phyloP scores from a whole-genome alignment of 345 rosid species.

The Hibiscus syriacus region DNA sequence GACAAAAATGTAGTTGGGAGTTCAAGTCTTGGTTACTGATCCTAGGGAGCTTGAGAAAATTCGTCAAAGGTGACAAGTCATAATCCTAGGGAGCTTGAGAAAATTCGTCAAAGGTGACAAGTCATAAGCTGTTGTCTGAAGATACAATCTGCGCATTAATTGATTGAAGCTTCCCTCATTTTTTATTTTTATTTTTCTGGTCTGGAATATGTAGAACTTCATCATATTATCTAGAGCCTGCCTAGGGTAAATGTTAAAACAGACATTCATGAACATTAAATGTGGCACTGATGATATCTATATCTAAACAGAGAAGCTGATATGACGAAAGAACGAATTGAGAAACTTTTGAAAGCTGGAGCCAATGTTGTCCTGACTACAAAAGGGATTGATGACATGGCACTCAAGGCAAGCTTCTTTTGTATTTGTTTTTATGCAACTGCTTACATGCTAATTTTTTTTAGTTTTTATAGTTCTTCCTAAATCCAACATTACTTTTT shows the following conservation, averaged over 20 bases:
- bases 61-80: constrained; percentile 66
- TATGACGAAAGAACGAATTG: constrained; percentile 94
- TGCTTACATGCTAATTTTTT: background rate
- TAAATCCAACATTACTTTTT: constrained; percentile 11
- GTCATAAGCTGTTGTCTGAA: background rate
- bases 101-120: constrained; percentile 78
- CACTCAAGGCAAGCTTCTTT: constrained; percentile 57
- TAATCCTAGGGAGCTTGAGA: constrained; percentile 74
- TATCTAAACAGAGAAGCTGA: constrained; percentile 74
- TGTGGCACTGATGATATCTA: constrained; percentile 7
- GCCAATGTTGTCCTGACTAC: constrained; percentile 96
- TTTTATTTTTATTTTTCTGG: background rate
- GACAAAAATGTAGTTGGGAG: constrained; percentile 93
- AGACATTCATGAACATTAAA: background rate
- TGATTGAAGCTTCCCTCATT: background rate
- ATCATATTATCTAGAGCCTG: background rate
- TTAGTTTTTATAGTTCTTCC: background rate
- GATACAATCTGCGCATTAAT: background rate
- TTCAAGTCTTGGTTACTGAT: constrained; percentile 86
- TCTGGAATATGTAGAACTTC: background rate
- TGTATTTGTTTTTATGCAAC: background rate
- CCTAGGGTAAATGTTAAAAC: background rate
- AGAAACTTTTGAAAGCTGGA: constrained; percentile 87
- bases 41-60: constrained; percentile 98
- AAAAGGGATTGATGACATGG: constrained; percentile 99